Conservation (phyloP, 371 early-diverging fungal genomes). For the Mucor mucedo region DNA sequence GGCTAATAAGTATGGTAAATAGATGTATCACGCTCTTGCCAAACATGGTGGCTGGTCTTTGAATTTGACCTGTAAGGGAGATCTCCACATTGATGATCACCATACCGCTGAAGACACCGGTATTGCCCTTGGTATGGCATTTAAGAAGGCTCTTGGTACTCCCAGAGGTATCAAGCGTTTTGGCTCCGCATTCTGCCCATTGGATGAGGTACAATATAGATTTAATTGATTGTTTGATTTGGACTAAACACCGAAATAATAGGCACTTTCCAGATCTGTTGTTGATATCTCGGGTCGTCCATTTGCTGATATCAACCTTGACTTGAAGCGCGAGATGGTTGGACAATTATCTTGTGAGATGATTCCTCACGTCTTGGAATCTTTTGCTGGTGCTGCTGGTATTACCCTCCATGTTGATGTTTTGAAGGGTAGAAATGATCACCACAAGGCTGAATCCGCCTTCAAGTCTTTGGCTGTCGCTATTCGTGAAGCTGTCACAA, state of each 20-base stretch:
- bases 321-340: constrained; percentile 88
- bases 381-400: constrained; percentile 90
- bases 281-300: constrained; percentile 98
- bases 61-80: constrained; percentile 81
- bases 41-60: constrained; percentile 94
- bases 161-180: constrained; percentile 92
- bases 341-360: constrained; percentile 92
- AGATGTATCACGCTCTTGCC: constrained; percentile 96
- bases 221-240: background rate
- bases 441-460: constrained; percentile 92
- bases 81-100: constrained; percentile 96
- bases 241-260: background rate
- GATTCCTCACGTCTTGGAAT: constrained; percentile 94
- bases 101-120: constrained; percentile 97
- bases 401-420: constrained; percentile 96
- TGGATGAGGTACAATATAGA: constrained; percentile 78
- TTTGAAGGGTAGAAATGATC: constrained; percentile 91
- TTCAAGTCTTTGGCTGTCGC: constrained; percentile 98
- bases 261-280: constrained; percentile 92
- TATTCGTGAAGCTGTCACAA: constrained; percentile 79
- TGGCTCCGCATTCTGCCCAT: constrained; percentile 93
- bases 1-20: constrained; percentile 9
- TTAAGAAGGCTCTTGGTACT: constrained; percentile 89
- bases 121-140: constrained; percentile 91
- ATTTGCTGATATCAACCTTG: constrained; percentile 80